Base-by-base conservation (phyloP, 2,329 filamentous ascomycete species). In the Aspergillus chevalieri region DNA sequence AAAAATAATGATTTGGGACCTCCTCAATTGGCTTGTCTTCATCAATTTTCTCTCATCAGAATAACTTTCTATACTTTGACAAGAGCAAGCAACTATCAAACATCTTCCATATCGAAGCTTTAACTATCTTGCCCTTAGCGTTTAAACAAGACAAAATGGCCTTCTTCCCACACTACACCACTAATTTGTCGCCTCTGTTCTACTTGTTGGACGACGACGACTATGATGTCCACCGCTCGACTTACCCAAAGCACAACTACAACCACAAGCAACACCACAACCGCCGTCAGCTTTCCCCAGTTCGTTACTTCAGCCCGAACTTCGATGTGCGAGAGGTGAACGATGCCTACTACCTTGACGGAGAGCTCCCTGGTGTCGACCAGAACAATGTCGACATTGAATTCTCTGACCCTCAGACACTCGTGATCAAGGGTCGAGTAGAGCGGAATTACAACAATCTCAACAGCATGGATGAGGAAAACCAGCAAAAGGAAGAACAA, bases 381-480 rank as follows among this genome's bases (percentile, higher is more conserved):
- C 69, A 74, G 52, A 66, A 67, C 51, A 64, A 73, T 47, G 62
- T 77, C 24, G 67, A 74, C 8, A 73, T 77, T 41, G 71, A 74
- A 56, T 76, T 76, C 58, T 65, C 66, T 43, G 73, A 76, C 47
- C 58, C 69, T 7, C 63, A 71, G 24, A 76, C 72, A 0, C 64
- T 77, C 2, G 62, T 71, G 24, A 65, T 77, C 51, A 71, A 70
- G 47, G 74, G 74, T 12, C 64, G 55, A 45, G 59, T 64, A 6
- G 66, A 71, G 50, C 66, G 66, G 19, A 59, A 65, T 33, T 69
- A 68, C 50, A 49, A 53, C 44, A 50, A 53, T 39, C 56, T 46
- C 42, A 60, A 55, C 47, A 6, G 21, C 10, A 50, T 42, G 48
- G 22, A 8, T 7, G 19, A 10, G 42, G 14, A n/a, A 22, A 12